Conservation (phyloP, 441 rosid species). For the Gossypium aridum region DNA sequence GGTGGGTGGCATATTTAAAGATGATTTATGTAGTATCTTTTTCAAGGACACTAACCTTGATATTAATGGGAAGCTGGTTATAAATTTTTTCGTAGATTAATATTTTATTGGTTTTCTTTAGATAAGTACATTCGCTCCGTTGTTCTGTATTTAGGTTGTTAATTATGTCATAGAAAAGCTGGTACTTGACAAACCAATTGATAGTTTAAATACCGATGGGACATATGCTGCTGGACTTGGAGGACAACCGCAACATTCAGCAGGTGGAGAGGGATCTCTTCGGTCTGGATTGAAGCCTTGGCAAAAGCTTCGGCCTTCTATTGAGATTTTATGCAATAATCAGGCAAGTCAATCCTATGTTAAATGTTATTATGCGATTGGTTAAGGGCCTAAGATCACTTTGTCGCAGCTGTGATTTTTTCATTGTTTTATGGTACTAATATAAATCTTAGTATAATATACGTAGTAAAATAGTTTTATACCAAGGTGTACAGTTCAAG, state of each 20-base stretch:
- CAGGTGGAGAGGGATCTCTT: conserved; percentile 63
- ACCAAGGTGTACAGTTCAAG: not conserved
- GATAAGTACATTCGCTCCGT: not conserved
- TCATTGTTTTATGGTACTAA: not conserved
- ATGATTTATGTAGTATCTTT: conserved; percentile 2
- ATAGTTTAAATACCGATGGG: conserved; percentile 54
- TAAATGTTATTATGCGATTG: not conserved
- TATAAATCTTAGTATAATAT: not conserved
- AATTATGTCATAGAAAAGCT: conserved; percentile 96
- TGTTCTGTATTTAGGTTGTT: conserved; percentile 59
- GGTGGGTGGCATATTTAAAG: not conserved
- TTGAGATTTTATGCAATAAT: conserved; percentile 96
- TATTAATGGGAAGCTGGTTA: not conserved
- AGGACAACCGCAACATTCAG: conserved; percentile 59
- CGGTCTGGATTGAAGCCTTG: conserved; percentile 71
- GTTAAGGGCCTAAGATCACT: not conserved
- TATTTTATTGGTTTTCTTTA: not conserved
- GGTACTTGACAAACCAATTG: conserved; percentile 85
- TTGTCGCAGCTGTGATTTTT: not conserved
- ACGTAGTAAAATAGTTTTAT: not conserved
- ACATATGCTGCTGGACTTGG: conserved; percentile 58
- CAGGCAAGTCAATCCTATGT: conserved; percentile 54
- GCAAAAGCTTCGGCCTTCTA: conserved; percentile 82
- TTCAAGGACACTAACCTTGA: not conserved
- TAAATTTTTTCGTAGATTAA: not conserved